These are phyloP conservation scores for Colletotrichum paranaense DNA, from an alignment of 2,329 filamentous ascomycete genomes.

Conservation along the genomic window DNA sequence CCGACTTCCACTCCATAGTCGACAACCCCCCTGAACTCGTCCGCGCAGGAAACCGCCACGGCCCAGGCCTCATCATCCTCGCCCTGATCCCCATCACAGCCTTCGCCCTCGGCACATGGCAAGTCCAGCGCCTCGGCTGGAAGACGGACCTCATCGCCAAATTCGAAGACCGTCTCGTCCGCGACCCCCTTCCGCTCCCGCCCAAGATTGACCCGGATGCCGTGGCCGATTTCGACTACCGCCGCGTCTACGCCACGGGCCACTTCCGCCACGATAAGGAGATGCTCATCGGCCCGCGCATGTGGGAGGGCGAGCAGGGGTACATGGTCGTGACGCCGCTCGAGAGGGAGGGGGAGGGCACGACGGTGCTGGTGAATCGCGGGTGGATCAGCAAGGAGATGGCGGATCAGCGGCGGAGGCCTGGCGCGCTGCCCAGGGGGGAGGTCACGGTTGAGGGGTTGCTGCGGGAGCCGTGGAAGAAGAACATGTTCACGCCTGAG, in stretches of 20 bases:
- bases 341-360: slow-evolving; percentile 71
- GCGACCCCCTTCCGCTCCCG: slow-evolving; percentile 86
- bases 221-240: slow-evolving; percentile 90
- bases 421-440: slow-evolving; percentile 73
- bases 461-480: slow-evolving; percentile 91
- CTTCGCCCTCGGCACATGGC: slow-evolving; percentile 92
- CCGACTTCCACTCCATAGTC: slow-evolving; percentile 84
- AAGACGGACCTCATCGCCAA: slow-evolving; percentile 93
- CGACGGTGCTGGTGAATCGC: slow-evolving; percentile 86
- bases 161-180: slow-evolving; percentile 91
- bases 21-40: slow-evolving; percentile 88
- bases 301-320: slow-evolving; percentile 89
- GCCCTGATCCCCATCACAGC: slow-evolving; percentile 92
- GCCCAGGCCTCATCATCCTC: slow-evolving; percentile 82
- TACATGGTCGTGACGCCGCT: slow-evolving; percentile 93
- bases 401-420: slow-evolving; percentile 72
- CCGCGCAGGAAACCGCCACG: slow-evolving; percentile 78
- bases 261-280: slow-evolving; percentile 87
- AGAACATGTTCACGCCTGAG: slow-evolving; percentile 96
- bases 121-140: slow-evolving; percentile 92
- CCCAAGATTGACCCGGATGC: slow-evolving; percentile 84
- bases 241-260: slow-evolving; percentile 82
- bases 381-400: slow-evolving; percentile 91
- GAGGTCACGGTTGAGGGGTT: slow-evolving; percentile 86
- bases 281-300: slow-evolving; percentile 93